Evolutionary conservation across 495 filamentous ascomycete genomes (phyloP).

Genomic region (Hypoxylon lienhwacheense): DNA sequence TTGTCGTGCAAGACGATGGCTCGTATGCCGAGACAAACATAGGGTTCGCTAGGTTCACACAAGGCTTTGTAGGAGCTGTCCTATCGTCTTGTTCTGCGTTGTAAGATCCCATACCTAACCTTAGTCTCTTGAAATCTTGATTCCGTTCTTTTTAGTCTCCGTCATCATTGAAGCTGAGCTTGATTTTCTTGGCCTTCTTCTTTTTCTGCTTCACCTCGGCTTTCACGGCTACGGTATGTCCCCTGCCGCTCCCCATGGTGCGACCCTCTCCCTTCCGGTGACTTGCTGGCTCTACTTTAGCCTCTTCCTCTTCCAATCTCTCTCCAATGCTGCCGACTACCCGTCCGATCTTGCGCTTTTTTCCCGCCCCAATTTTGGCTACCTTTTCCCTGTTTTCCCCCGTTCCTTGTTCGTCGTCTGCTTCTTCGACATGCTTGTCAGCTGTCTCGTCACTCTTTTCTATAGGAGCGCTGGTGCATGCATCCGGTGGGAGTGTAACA

Average conservation of each 20-base stretch:
- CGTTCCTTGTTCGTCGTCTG: conserved; percentile 7
- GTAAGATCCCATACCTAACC: too few species aligned
- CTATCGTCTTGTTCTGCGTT: too few species aligned
- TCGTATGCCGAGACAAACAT: too few species aligned
- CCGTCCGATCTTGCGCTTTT: conserved; percentile 54
- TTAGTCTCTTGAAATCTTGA: too few species aligned
- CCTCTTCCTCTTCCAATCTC: conserved; percentile 21
- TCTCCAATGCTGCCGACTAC: conserved; percentile 45
- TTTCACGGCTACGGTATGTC: conserved; percentile 14
- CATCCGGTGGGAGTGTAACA: conserved; percentile 40
- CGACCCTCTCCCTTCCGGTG: conserved; percentile 8
- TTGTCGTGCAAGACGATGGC: too few species aligned
- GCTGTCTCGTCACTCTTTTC: conserved; percentile 4
- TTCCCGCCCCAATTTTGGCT: conserved; percentile 46
- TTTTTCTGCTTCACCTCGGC: conserved; percentile 16
- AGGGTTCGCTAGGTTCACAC: too few species aligned
- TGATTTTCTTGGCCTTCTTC: conserved; percentile 60
- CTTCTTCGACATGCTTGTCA: background rate
- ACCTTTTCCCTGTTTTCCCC: conserved; percentile 37
- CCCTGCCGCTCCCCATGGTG: background rate
- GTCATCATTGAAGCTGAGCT: conserved; percentile 60
- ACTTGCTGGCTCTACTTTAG: background rate
- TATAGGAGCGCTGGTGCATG: conserved; percentile 28
- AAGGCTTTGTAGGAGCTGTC: too few species aligned
- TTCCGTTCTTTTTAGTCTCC: conserved; percentile 41